Evolutionary conservation across 495 filamentous ascomycete species (phyloP), one percentile per base, ranked within the genome.

Genomic region (Talaromyces adpressus): DNA sequence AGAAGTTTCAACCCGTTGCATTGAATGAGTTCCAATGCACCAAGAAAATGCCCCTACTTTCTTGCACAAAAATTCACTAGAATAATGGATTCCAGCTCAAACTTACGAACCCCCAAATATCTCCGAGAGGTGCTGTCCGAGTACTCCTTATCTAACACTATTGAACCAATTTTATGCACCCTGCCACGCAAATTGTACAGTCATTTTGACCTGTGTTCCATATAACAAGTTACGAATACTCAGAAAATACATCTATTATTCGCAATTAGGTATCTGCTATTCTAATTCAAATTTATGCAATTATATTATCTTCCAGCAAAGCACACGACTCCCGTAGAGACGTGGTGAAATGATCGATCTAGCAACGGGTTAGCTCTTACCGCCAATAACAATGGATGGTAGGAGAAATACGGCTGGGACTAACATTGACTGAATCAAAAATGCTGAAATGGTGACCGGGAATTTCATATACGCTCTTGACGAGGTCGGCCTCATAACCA

Each of bases 361-460:
- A 23, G 25, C 5, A 41, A 16, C 16, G 0, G 11, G 36, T 41
- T 16, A 41, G 36, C 12, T 32, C 30, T 8, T 32, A 8, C 7
- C 5, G 30, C 30, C 1, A 8, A 32, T 32, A 41, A 41, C 11
- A 41, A 12, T 41, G 3, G 3, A 7, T 3, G 11, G 7, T 14
- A 1, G 36, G 1, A 4, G 14, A 41, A 12, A 41, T 4, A 16
- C 11, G 14, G 3, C 14, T 4, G 3, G 3, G 3, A 53, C 51
- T 22, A 53, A 53, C 51, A 27, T 53, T 53, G 4, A 27, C n/a
- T 23, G 51, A 14, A 14, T 59, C 57, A 39, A 59, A 59, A 25
- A 59, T 32, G 27, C 57, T 39, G 29, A 59, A 59, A 59, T 59
- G 57, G 18, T 59, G 57, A 5, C 27, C 57, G 14, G 57, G 57